Conservation (phyloP, 2,329 filamentous ascomycete species). For the Fonsecaea pedrosoi region DNA sequence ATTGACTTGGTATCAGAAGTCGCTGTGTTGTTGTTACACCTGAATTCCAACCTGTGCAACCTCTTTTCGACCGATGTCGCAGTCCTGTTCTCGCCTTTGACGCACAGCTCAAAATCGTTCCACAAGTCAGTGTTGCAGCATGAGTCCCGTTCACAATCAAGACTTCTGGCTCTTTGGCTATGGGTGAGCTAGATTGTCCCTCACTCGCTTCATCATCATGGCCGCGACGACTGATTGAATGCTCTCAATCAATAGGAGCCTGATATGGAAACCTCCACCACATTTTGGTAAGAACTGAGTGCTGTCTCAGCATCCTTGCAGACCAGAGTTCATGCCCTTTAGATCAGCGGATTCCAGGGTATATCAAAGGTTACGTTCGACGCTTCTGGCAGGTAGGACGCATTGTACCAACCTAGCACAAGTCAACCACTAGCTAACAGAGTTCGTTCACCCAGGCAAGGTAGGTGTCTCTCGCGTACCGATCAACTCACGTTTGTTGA, state of each 20-base stretch:
- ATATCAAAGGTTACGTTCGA: slow-evolving; percentile 90
- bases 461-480: slow-evolving; percentile 27
- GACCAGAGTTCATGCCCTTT: slow-evolving; percentile 21
- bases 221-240: slow-evolving; percentile 20
- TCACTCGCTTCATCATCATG: slow-evolving; percentile 8
- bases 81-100: neutral
- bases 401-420: neutral
- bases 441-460: slow-evolving; percentile 34
- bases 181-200: slow-evolving; percentile 64
- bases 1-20: neutral
- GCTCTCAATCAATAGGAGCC: slow-evolving; percentile 64
- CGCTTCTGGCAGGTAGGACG: slow-evolving; percentile 95
- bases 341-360: slow-evolving; percentile 87
- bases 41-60: neutral
- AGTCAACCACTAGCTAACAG: slow-evolving; percentile 22
- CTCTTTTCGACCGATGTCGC: slow-evolving; percentile 2
- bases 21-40: slow-evolving; percentile 1
- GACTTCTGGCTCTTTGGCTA: slow-evolving; percentile 98
- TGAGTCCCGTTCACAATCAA: slow-evolving; percentile 45
- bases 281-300: slow-evolving; percentile 75
- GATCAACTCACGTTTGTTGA: slow-evolving; percentile 16
- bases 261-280: slow-evolving; percentile 98
- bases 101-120: neutral
- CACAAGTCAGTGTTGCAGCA: slow-evolving; percentile 1
- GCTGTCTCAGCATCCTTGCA: neutral